A percentile compares a stretch with the other conserved stretches of the same genome.
Evolutionary conservation across 2,329 filamentous ascomycete genomes (phyloP).

Genomic region (Sordariomycetes sp.): DNA sequence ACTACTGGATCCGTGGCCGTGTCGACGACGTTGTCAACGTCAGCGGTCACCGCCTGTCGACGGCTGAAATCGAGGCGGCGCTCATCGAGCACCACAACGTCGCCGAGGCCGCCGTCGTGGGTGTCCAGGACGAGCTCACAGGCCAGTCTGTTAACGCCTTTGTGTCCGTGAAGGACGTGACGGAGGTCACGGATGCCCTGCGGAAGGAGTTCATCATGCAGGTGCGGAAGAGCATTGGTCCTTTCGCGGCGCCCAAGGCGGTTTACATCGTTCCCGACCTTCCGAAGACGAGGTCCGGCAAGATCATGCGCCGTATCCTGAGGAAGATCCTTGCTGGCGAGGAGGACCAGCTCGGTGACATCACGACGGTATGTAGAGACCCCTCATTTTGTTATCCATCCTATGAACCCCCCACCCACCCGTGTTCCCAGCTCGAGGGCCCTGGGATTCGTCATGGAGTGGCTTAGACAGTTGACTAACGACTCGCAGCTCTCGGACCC

Average conservation of each 20-base stretch:
- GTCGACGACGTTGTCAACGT: conserved; percentile 99
- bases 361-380: conserved; percentile 60
- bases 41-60: conserved; percentile 89
- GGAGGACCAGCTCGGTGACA: conserved; percentile 94
- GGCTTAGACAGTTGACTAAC: conserved; percentile 1
- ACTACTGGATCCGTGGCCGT: conserved; percentile 99
- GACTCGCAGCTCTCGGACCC: conserved; percentile 70
- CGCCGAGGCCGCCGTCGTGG: conserved; percentile 91
- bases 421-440: neutral
- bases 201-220: conserved; percentile 91
- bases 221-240: conserved; percentile 93
- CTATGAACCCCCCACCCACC: neutral
- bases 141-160: conserved; percentile 97
- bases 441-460: neutral
- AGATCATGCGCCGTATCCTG: conserved; percentile 97
- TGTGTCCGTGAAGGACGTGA: conserved; percentile 78
- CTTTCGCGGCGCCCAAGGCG: conserved; percentile 91
- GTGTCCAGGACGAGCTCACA: conserved; percentile 84
- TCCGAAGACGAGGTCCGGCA: conserved; percentile 93
- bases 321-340: conserved; percentile 96
- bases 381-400: neutral
- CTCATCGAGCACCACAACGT: conserved; percentile 85
- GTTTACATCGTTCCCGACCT: conserved; percentile 87
- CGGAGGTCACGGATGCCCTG: conserved; percentile 65
- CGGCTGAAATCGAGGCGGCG: conserved; percentile 94